Conservation (phyloP, 805 yeast species). For the Hanseniaspora meyeri region DNA sequence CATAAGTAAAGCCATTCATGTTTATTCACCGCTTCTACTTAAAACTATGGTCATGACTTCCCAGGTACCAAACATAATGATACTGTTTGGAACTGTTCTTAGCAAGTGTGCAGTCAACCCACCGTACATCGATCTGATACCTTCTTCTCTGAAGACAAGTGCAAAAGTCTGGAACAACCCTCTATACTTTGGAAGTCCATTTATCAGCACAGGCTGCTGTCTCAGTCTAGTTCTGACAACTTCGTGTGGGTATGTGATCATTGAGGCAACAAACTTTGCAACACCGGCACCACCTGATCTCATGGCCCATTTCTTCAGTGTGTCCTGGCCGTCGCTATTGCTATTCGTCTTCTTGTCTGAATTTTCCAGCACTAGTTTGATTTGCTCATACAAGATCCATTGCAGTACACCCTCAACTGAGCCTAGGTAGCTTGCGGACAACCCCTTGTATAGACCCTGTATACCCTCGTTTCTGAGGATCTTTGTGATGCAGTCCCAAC, state of each 20-base stretch:
- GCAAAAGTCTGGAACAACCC: slow-evolving; percentile 82
- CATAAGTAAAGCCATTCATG: neutral
- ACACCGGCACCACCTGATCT: slow-evolving; percentile 96
- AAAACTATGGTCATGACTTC: slow-evolving; percentile 61
- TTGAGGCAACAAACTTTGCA: slow-evolving; percentile 85
- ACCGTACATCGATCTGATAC: slow-evolving; percentile 85
- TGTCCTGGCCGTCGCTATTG: slow-evolving; percentile 35
- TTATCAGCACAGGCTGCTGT: slow-evolving; percentile 71
- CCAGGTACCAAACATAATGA: slow-evolving; percentile 99
- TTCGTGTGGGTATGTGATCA: slow-evolving; percentile 92
- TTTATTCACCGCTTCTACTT: slow-evolving; percentile 25
- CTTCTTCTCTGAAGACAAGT: slow-evolving; percentile 82
- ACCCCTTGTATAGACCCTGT: slow-evolving; percentile 71
- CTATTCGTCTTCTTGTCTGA: slow-evolving; percentile 21
- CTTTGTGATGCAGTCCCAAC: slow-evolving; percentile 68
- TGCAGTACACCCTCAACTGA: slow-evolving; percentile 86
- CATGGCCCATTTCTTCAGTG: slow-evolving; percentile 79
- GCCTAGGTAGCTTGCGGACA: slow-evolving; percentile 88
- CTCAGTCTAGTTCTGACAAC: slow-evolving; percentile 90
- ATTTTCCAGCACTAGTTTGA: slow-evolving; percentile 60
- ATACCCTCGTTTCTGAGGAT: slow-evolving; percentile 69
- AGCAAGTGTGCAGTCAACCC: slow-evolving; percentile 94
- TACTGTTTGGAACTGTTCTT: slow-evolving; percentile 94
- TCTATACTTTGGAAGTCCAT: slow-evolving; percentile 74
- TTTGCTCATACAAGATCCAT: slow-evolving; percentile 94